Evolutionary conservation across 805 yeast species (phyloP).

Genomic region (Lipomyces chichibuensis): DNA sequence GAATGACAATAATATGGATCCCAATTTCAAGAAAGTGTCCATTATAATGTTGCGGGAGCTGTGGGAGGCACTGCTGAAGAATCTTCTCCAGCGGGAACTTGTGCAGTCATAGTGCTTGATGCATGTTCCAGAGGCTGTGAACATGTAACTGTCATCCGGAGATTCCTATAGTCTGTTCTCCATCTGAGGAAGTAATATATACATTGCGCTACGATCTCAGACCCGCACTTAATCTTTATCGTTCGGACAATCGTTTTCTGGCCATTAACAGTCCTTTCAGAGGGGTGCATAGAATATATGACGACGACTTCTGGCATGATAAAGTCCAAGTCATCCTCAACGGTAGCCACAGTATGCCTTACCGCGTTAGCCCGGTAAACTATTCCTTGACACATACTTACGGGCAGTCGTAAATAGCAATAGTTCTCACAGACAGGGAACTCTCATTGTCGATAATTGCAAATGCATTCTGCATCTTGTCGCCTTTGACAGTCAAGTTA

Average conservation of each 20-base stretch:
- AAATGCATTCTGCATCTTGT: constrained; percentile 7
- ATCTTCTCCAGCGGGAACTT: neutral
- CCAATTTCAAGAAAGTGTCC: neutral
- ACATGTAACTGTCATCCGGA: neutral
- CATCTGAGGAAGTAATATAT: constrained; percentile 5
- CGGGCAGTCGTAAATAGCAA: constrained; percentile 2
- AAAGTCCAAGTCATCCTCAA: neutral
- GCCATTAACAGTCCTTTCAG: neutral
- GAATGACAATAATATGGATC: neutral
- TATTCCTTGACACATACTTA: neutral
- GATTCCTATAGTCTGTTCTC: neutral
- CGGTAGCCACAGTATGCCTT: neutral
- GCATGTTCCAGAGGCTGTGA: neutral
- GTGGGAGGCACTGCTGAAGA: neutral
- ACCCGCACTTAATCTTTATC: constrained; percentile 1
- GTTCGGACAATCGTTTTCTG: neutral
- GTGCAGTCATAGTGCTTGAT: neutral
- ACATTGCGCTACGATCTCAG: neutral
- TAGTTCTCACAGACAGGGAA: neutral
- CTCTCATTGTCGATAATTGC: neutral
- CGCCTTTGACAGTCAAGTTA: neutral
- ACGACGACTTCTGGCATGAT: neutral
- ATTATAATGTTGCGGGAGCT: neutral
- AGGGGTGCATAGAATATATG: neutral
- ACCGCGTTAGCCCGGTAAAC: neutral